Evolutionary conservation across 2,329 filamentous ascomycete genomes (phyloP).

Genomic region (Ceratocystis albifundus): DNA sequence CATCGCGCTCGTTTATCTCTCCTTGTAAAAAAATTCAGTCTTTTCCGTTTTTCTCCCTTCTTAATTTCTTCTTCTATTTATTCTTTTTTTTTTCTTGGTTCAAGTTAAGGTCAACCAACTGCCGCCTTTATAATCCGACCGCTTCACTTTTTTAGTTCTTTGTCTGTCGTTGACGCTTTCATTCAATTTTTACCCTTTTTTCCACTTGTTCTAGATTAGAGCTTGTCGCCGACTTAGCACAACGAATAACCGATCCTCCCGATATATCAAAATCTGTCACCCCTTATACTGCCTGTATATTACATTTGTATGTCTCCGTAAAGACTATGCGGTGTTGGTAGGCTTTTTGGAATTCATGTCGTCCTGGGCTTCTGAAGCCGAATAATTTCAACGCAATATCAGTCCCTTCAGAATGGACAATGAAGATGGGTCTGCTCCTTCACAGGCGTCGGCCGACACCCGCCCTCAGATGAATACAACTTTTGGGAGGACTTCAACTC

Average conservation of each 20-base stretch:
- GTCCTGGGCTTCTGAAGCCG: slow-evolving; percentile 7
- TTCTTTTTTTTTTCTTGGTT: slow-evolving; percentile 4
- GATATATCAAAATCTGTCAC: neutral
- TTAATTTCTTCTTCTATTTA: neutral
- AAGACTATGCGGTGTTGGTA: slow-evolving; percentile 9
- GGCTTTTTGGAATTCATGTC: neutral
- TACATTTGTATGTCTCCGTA: neutral
- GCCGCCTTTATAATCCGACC: neutral
- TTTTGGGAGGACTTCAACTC: neutral
- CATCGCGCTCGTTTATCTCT: neutral
- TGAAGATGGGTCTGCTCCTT: slow-evolving; percentile 8
- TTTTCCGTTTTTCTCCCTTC: neutral
- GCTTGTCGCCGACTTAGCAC: neutral
- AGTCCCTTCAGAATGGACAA: neutral
- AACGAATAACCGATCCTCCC: neutral
- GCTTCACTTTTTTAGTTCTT: neutral
- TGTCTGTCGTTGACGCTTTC: neutral
- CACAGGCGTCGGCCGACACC: neutral
- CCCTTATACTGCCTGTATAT: neutral
- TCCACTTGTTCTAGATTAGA: neutral
- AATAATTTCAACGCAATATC: neutral
- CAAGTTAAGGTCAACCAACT: neutral
- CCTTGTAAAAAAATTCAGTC: neutral
- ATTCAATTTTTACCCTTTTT: neutral
- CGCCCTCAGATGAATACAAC: neutral